These are phyloP conservation scores for Ustilago xerochloae DNA, from an alignment of 1,284 basidiomycete species.

Conservation along the genomic window DNA sequence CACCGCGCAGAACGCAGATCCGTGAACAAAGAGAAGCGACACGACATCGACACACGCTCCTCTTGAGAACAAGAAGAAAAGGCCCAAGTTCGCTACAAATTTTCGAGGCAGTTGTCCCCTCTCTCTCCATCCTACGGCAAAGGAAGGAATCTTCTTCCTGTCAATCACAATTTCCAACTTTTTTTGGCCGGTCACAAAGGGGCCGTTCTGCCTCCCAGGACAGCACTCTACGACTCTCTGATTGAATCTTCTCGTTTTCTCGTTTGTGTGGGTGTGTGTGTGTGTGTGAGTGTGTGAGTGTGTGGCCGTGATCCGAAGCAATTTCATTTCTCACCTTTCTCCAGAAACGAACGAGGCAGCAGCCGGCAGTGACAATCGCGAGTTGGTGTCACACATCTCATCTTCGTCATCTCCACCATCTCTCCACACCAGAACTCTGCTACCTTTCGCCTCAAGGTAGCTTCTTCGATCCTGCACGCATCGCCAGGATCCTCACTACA, in stretches of 20 bases:
- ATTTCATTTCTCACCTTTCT: constrained; percentile 9
- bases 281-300: no score
- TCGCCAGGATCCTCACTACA: constrained; percentile 13
- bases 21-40: not conserved
- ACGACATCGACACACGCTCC: no score
- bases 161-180: not conserved
- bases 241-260: no score
- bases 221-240: not conserved
- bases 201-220: not conserved
- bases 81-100: not conserved
- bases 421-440: constrained; percentile 8
- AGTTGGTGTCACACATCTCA: constrained; percentile 19
- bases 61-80: not conserved
- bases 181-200: not conserved
- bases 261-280: not conserved
- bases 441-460: constrained; percentile 13
- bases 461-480: constrained; percentile 1
- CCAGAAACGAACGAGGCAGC: no score
- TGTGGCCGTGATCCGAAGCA: constrained; percentile 30
- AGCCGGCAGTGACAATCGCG: not conserved
- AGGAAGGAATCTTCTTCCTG: constrained; percentile 3
- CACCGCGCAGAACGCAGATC: not conserved
- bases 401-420: constrained; percentile 23
- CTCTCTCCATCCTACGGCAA: not conserved
- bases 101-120: not conserved